A percentile compares a stretch with the other conserved stretches of the same genome.
These are phyloP conservation scores for Carex sylvatica DNA, from an alignment of 202 grass and related monocot species.

Conservation along the genomic window DNA sequence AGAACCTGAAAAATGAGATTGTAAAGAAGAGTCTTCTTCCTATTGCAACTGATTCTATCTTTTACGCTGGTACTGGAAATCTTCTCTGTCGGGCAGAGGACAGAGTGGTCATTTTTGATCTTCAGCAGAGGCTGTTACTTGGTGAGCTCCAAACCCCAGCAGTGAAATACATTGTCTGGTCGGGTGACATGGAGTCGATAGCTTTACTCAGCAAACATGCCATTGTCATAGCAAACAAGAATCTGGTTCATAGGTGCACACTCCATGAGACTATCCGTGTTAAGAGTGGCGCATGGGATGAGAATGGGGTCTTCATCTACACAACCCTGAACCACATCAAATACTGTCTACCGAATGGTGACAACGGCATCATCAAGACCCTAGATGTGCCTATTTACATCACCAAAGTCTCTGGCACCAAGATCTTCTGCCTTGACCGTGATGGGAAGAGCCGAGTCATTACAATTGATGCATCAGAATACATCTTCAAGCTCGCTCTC, in stretches of 20 bases:
- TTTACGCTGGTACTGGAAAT: slow-evolving; percentile 91
- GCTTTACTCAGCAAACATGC: slow-evolving; percentile 92
- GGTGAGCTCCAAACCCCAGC: slow-evolving; percentile 84
- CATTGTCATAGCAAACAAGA: slow-evolving; percentile 87
- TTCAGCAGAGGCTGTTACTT: slow-evolving; percentile 86
- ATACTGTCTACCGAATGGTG: slow-evolving; percentile 96
- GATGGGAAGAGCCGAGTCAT: slow-evolving; percentile 86
- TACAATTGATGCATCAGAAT: slow-evolving; percentile 85
- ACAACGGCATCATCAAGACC: slow-evolving; percentile 93
- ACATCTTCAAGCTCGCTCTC: slow-evolving; percentile 98
- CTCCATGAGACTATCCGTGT: slow-evolving; percentile 96
- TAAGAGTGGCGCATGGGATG: slow-evolving; percentile 99
- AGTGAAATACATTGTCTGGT: slow-evolving; percentile 93
- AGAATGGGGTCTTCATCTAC: slow-evolving; percentile 90
- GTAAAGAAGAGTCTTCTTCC: slow-evolving; percentile 91
- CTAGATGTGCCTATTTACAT: slow-evolving; percentile 94
- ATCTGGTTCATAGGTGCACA: slow-evolving; percentile 78
- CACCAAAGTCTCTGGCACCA: slow-evolving; percentile 81
- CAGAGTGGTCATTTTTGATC: slow-evolving; percentile 84
- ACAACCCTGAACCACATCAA: slow-evolving; percentile 98
- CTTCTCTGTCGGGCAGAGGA: slow-evolving; percentile 94
- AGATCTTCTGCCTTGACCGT: slow-evolving; percentile 85
- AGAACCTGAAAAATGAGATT: slow-evolving; percentile 96
- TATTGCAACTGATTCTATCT: slow-evolving; percentile 82
- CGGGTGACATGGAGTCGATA: slow-evolving; percentile 85